Evolutionary conservation across 495 filamentous ascomycete genomes (phyloP), one percentile per base, ranked within the genome.

Genomic region (Neurospora sp.): DNA sequence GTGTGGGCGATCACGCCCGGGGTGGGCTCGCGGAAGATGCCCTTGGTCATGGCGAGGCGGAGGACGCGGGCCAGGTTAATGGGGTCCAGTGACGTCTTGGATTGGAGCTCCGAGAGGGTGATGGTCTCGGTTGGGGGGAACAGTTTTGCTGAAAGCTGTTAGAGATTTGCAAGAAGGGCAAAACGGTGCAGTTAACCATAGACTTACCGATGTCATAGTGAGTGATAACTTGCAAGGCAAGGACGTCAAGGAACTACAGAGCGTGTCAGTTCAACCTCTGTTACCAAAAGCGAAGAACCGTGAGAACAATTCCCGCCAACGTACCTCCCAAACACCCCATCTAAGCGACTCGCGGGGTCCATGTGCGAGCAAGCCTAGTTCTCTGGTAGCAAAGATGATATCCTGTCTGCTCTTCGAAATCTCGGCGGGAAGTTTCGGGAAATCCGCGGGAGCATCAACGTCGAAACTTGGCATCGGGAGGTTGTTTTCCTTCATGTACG

Each of bases 41-140:
- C 81, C 71, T 87, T 85, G 69, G 83, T 86, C 78, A 89, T 89
- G 47, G 84, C 86, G 71, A 87, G 81, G 6, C 87, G 87, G n/a
- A 89, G 76, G 37, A 88, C 72, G 35, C 87, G 84, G 40, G 83
- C 80, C 18, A 89, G 78, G 73, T 86, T 84, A 73, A 79, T 77
- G 39, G 82, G 75, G 69, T 85, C 81, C 12, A 88, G 74, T 0
- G 80, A 71, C 0, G 82, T 84, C 59, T 79, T 78, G 45, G 74
- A 40, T 16, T 86, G 78, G 9, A 89, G 79, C 53, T 86, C 78
- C 22, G 77, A 69, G 71, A 86, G 85, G 3, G 82, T 80, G 68
- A 83, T 84, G 42, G 84, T 78, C 9, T 76, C 76, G 38, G 81
- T 70, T 53, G 76, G 18, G n/a, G 82, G 83, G 20, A 83, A 77